These are phyloP conservation scores for Dalbergia cochinchinensis DNA, from an alignment of 306 rosid genomes.

Conservation along the genomic window DNA sequence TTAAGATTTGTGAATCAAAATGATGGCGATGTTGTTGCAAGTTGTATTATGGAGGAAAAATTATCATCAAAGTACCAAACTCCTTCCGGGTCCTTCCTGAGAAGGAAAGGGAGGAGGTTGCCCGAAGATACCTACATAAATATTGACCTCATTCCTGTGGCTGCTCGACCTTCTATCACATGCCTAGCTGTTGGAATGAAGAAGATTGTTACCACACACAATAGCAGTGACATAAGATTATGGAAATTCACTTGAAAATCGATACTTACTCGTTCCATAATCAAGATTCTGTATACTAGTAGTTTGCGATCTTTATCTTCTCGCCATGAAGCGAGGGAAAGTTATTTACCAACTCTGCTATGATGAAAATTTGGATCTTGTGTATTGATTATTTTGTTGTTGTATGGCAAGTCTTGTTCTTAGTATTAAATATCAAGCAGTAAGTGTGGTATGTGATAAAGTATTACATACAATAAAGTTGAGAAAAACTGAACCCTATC, in stretches of 20 bases:
- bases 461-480: no score
- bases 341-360: no score
- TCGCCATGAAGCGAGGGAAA: no score
- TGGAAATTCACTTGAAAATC: constrained; percentile 72
- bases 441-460: no score
- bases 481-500: no score
- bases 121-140: constrained; percentile 45
- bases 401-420: no score
- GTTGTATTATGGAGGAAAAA: constrained; percentile 53
- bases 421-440: no score
- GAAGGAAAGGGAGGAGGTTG: constrained; percentile 67
- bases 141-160: constrained; percentile 57
- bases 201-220: constrained; percentile 82
- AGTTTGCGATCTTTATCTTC: no score
- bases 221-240: constrained; percentile 58
- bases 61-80: constrained; percentile 47
- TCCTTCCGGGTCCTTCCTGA: constrained; percentile 44
- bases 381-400: no score
- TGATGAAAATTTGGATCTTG: no score
- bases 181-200: constrained; percentile 90
- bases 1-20: constrained; percentile 70
- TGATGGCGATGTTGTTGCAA: constrained; percentile 63
- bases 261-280: neutral
- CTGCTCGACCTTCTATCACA: constrained; percentile 66
- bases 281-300: neutral